Conservation (phyloP, 1,284 basidiomycete genomes). For the Leccinum cinnamomeum region DNA sequence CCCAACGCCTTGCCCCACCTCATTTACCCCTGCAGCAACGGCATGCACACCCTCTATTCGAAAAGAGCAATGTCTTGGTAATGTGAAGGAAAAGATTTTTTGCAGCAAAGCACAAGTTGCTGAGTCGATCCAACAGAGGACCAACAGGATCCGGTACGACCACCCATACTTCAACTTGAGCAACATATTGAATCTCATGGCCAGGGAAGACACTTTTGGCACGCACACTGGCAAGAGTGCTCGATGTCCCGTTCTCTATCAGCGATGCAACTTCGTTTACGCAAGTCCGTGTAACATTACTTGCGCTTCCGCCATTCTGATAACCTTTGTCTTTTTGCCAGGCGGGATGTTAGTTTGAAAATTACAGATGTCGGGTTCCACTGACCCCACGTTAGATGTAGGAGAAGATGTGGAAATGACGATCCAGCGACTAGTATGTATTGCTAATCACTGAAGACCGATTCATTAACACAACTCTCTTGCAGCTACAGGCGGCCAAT, state of each 20-base stretch:
- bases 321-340: conserved; percentile 28
- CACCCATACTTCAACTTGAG: not conserved
- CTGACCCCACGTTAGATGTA: conserved; percentile 63
- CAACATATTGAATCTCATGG: conserved; percentile 11
- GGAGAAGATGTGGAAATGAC: conserved; percentile 94
- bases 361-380: conserved; percentile 4
- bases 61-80: conserved; percentile 93
- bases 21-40: conserved; percentile 44
- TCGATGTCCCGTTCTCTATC: conserved; percentile 91
- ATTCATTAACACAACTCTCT: conserved; percentile 1
- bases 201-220: conserved; percentile 86
- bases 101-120: conserved; percentile 6
- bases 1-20: conserved; percentile 38
- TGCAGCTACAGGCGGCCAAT: conserved; percentile 78
- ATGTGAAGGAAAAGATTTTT: conserved; percentile 43
- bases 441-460: not conserved
- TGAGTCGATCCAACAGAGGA: conserved; percentile 48
- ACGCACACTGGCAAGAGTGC: conserved; percentile 78
- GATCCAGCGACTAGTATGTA: conserved; percentile 72
- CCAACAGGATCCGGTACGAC: conserved; percentile 76
- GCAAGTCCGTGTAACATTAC: conserved; percentile 48
- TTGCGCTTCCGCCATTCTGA: conserved; percentile 14
- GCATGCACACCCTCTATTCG: conserved; percentile 61
- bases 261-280: conserved; percentile 85
- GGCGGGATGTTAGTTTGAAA: conserved; percentile 70